phyloP scores from a whole-genome alignment of 2,329 filamentous ascomycete genomes.

The Cadophora malorum region DNA sequence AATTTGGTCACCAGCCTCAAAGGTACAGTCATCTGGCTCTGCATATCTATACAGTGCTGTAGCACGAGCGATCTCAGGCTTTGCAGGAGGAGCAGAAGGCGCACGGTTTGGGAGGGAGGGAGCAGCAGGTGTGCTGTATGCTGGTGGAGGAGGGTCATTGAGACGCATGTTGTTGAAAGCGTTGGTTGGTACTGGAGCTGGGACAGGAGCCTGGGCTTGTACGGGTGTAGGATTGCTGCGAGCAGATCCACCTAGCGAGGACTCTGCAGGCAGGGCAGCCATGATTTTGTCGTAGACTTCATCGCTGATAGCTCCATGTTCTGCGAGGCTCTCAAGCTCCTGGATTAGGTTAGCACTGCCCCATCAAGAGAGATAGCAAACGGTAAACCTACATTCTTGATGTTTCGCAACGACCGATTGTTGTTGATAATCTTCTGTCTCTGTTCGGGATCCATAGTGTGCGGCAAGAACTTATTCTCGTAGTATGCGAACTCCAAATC shows the following conservation, averaged over 20 bases:
- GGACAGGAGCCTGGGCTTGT: slow-evolving; percentile 45
- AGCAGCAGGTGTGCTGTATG: slow-evolving; percentile 44
- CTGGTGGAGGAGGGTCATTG: slow-evolving; percentile 35
- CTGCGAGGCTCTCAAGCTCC: slow-evolving; percentile 91
- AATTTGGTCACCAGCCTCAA: slow-evolving; percentile 82
- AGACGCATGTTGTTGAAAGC: slow-evolving; percentile 35
- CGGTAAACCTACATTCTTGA: slow-evolving; percentile 44
- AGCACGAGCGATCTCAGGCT: slow-evolving; percentile 71
- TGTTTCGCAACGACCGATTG: slow-evolving; percentile 45
- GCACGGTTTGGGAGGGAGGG: slow-evolving; percentile 45
- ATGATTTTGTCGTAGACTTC: slow-evolving; percentile 78
- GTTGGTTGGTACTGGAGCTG: slow-evolving; percentile 38
- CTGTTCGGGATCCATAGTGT: slow-evolving; percentile 41
- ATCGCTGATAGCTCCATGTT: slow-evolving; percentile 79
- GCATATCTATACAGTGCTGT: slow-evolving; percentile 85
- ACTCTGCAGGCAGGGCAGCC: slow-evolving; percentile 75
- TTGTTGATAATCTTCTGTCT: slow-evolving; percentile 45
- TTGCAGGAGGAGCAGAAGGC: slow-evolving; percentile 45
- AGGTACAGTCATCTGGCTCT: slow-evolving; percentile 79
- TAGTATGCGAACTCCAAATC: slow-evolving; percentile 37
- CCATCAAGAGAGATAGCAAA: neutral
- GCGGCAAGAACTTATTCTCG: slow-evolving; percentile 41
- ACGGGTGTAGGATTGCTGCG: slow-evolving; percentile 42
- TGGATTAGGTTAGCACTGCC: slow-evolving; percentile 49
- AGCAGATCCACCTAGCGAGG: slow-evolving; percentile 53